These are phyloP conservation scores for Nitzschia inconspicua DNA, from an alignment of 108 stramenopile genomes.

Conservation along the genomic window DNA sequence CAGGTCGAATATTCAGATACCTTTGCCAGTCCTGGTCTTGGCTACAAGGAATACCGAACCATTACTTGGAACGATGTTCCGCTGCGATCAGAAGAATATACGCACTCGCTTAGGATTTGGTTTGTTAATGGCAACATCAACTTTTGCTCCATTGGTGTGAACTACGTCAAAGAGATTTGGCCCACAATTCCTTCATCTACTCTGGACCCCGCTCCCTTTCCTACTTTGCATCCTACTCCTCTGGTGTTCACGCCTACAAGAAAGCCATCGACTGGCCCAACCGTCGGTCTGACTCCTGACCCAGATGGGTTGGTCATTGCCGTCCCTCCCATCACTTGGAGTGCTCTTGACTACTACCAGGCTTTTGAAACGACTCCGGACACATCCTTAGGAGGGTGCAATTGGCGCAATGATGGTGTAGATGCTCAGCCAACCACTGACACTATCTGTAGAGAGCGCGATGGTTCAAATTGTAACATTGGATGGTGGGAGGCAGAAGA, in stretches of 20 bases:
- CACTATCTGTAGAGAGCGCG: constrained; percentile 1
- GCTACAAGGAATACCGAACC: too few species aligned
- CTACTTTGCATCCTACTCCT: background rate
- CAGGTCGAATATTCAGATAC: too few species aligned
- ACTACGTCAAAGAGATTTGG: background rate
- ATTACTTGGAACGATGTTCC: too few species aligned
- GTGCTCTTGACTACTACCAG: constrained; percentile 2
- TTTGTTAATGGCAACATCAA: background rate
- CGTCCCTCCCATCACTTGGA: constrained; percentile 1
- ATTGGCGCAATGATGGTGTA: constrained; percentile 1
- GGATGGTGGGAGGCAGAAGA: background rate
- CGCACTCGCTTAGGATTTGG: too few species aligned
- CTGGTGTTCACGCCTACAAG: background rate
- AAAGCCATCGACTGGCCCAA: background rate
- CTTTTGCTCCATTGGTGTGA: background rate
- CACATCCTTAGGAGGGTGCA: background rate
- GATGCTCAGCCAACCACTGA: constrained; percentile 1
- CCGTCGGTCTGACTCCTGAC: too few species aligned
- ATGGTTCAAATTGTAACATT: background rate
- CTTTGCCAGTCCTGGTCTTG: too few species aligned
- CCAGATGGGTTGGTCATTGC: background rate
- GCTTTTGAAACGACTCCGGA: constrained; percentile 9
- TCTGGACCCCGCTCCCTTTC: background rate
- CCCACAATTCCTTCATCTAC: background rate
- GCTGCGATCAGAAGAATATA: too few species aligned